phyloP scores from a whole-genome alignment of 2,329 filamentous ascomycete genomes.

The Epichloe gansuensis region DNA sequence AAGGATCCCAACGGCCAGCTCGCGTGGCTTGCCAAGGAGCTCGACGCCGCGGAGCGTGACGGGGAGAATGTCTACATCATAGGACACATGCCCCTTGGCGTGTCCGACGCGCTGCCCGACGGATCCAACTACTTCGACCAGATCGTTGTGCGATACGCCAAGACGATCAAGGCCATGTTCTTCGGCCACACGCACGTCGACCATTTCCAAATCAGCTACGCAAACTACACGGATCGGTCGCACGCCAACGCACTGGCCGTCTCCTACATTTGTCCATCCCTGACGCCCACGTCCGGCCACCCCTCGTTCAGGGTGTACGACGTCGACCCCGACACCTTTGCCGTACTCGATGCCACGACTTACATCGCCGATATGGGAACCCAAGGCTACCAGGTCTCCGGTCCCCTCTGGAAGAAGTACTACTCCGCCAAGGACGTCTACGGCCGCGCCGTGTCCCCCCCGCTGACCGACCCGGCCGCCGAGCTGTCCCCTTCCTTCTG shows the following conservation, averaged over 20 bases:
- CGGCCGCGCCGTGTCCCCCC: conserved; percentile 28
- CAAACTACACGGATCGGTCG: conserved; percentile 27
- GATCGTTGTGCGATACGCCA: conserved; percentile 37
- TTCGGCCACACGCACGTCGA: conserved; percentile 44
- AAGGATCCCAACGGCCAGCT: conserved; percentile 38
- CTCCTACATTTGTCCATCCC: conserved; percentile 38
- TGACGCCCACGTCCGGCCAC: conserved; percentile 40
- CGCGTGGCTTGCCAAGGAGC: conserved; percentile 37
- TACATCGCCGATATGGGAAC: conserved; percentile 40
- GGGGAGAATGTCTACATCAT: conserved; percentile 42
- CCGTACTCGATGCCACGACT: conserved; percentile 36
- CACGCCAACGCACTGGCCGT: conserved; percentile 31
- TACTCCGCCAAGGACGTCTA: conserved; percentile 43
- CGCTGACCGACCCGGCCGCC: conserved; percentile 20
- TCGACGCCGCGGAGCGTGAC: conserved; percentile 37
- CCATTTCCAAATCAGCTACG: conserved; percentile 43
- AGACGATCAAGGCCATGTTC: conserved; percentile 41
- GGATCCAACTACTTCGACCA: conserved; percentile 38
- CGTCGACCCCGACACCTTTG: conserved; percentile 42
- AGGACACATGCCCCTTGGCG: conserved; percentile 41
- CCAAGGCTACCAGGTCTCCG: conserved; percentile 25
- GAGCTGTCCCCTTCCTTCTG: conserved; percentile 43
- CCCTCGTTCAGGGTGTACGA: conserved; percentile 45
- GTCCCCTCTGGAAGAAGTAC: conserved; percentile 37
- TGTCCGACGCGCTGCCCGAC: conserved; percentile 36